Base-by-base conservation (phyloP, 2,329 filamentous ascomycete genomes). In the Sclerotinia borealis region DNA sequence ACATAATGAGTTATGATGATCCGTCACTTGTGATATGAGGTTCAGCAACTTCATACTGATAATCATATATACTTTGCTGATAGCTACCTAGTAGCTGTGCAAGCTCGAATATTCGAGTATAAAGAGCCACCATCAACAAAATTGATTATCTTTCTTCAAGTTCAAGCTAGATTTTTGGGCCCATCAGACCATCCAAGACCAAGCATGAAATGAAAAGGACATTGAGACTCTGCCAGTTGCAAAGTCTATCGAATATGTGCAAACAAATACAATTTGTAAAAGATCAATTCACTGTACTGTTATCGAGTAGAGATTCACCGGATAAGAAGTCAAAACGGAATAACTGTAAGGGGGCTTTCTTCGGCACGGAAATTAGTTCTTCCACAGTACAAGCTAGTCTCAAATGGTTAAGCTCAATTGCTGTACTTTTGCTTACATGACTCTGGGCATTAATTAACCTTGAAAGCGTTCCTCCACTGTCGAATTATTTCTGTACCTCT, bases 401-500 rank as follows among this genome's bases (percentile, higher is more conserved):
- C n/a, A 13, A 58, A 58, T 34, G 25, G 54, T 22, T 58, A 58
- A 45, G 54, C 54, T 59, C 45, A 27, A 50, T 37, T 36, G 34
- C 36, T 15, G 6, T 37, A 49, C 52, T 59, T 58, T 45, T 58
- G 54, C 54, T 58, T 58, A 25, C n/a, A 58, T 45, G 31, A 29
- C 39, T 25, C 54, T 45, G 54, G 54, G 54, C 39, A 31, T 31
- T 27, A 51, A 31, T 31, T 27, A 51, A 36, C 54, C 45, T 45
- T 58, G 54, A 58, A 58, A 43, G 55, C 8, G 43, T 49, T 59
- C 22, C 5, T 36, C 27, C 47, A 61, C 47, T 17, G 10, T 39
- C 34, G 17, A 48, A 62, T 41, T 58, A 49, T 58, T 62, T 58
- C 51, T 58, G 60, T 62, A 47, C 34, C 41, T 48, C 39, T 27